phyloP scores from a whole-genome alignment of 768 basidiomycete genomes.

The Calocera viscosa region DNA sequence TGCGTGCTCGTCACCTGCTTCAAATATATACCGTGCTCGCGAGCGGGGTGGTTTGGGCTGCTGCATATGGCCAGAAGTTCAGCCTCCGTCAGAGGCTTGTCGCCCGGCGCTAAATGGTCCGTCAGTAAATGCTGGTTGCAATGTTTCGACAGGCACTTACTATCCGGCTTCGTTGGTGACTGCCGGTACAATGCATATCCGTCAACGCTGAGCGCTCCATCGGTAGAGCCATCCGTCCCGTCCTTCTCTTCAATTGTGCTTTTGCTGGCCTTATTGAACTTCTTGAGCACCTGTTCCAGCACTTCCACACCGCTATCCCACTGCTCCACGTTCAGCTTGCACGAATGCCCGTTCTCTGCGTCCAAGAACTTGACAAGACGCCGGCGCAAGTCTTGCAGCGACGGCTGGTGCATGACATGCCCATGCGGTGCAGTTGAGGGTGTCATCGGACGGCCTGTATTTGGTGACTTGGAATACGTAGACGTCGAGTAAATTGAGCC shows the following conservation, averaged over 20 bases:
- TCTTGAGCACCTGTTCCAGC: slow-evolving; percentile 76
- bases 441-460: not conserved
- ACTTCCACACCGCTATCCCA: slow-evolving; percentile 76
- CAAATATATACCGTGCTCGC: slow-evolving; percentile 67
- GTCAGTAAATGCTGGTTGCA: slow-evolving; percentile 9
- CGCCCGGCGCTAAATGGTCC: slow-evolving; percentile 29
- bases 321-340: slow-evolving; percentile 61
- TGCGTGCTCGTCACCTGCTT: slow-evolving; percentile 38
- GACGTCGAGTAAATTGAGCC: not conserved
- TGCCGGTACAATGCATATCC: slow-evolving; percentile 82
- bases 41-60: slow-evolving; percentile 59
- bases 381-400: slow-evolving; percentile 65
- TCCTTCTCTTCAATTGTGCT: slow-evolving; percentile 16
- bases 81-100: slow-evolving; percentile 62
- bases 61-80: slow-evolving; percentile 74
- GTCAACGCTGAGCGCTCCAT: slow-evolving; percentile 67
- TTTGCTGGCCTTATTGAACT: slow-evolving; percentile 52
- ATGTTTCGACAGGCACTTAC: slow-evolving; percentile 29
- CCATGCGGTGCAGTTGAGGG: slow-evolving; percentile 8
- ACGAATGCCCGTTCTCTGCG: slow-evolving; percentile 61
- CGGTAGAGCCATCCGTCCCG: slow-evolving; percentile 21
- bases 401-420: slow-evolving; percentile 24
- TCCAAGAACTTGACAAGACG: slow-evolving; percentile 82
- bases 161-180: slow-evolving; percentile 28
- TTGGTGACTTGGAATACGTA: not conserved